Base-by-base conservation (phyloP, 129 eudicot species). In the Artemisia argyi region DNA sequence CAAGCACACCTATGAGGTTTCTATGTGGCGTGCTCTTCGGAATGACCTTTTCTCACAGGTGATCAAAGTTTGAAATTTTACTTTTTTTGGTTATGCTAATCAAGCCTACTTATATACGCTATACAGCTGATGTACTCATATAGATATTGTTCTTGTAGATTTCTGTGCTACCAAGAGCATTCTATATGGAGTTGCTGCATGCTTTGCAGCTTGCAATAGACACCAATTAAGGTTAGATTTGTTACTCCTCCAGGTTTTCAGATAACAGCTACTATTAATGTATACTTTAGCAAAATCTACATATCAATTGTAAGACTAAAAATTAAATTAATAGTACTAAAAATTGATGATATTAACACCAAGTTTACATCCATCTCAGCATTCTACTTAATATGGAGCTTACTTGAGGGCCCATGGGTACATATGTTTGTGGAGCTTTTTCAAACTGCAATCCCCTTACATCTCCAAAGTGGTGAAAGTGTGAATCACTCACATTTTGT, bases 11-110 rank as follows among this genome's bases (percentile, higher is more conserved):
- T 78, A 72, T 44, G 92, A 89, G 85, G 86, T 79, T 72, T 85
- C 98, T n/a, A 39, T 90, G 66, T 90, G 96, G 96, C 92, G 92
- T 16, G 81, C 97, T 60, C 91, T 93, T 32, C 90, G 96, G 95
- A 87, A 79, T 48, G 98, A 93, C 73, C 90, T 70, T 93, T 89
- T 20, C 78, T 89, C 96, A 28, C 81, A 93, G 92, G 98, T 92
- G 48, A 26, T 10, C 66, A 32, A 24, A 62, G n/a, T 26, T 73
- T 69, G 17, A 32, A 76, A 9, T 13, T n/a, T 4, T 48, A 30
- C 14, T 0, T 48, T 49, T 48, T n/a, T 24, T 48, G 9, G 60
- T 54, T 66, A 15, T 19, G 62, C 50, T 48, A 17, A 18, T 69
- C 18, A 50, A 18, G 44, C 24, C 51, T 69, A 60, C 67, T 47